These are phyloP conservation scores for Clonostachys rhizophaga DNA, from an alignment of 2,329 filamentous ascomycete species.

Conservation along the genomic window DNA sequence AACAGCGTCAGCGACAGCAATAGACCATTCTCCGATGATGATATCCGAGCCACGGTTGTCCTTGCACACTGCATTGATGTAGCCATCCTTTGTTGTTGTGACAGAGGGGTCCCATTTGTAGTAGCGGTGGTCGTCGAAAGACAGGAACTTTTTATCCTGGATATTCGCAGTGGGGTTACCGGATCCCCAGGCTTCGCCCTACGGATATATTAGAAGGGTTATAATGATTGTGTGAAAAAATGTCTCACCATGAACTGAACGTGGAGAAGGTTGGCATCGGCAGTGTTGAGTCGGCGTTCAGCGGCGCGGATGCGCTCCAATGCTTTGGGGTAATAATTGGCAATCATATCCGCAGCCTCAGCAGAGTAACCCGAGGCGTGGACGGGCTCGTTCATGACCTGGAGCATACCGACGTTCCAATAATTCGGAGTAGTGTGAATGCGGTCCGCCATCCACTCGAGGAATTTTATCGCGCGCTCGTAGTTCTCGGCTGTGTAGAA, in stretches of 20 bases:
- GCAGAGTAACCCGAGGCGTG: background rate
- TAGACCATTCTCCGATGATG: constrained; percentile 55
- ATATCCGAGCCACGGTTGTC: constrained; percentile 37
- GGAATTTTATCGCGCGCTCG: constrained; percentile 46
- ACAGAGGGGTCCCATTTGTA: constrained; percentile 41
- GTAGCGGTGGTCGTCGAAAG: constrained; percentile 57
- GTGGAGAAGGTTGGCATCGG: constrained; percentile 38
- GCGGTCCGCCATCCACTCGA: constrained; percentile 46
- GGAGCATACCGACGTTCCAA: constrained; percentile 53
- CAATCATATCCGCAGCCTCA: constrained; percentile 1
- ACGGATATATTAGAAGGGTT: background rate
- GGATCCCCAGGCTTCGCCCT: constrained; percentile 38
- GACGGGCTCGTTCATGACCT: constrained; percentile 52
- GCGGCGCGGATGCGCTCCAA: constrained; percentile 34
- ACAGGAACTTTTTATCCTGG: constrained; percentile 31
- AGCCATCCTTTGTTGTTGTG: constrained; percentile 27
- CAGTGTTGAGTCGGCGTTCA: constrained; percentile 35
- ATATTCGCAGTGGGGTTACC: constrained; percentile 45
- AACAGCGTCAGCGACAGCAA: constrained; percentile 42
- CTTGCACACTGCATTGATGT: constrained; percentile 44
- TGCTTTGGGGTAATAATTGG: constrained; percentile 1
- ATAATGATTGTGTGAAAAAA: constrained; percentile 3
- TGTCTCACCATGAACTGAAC: constrained; percentile 40
- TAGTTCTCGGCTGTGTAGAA: constrained; percentile 56
- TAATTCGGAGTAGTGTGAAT: constrained; percentile 43